Evolutionary conservation across 2,329 filamentous ascomycete genomes (phyloP).

Genomic region (Paecilomyces sp.): DNA sequence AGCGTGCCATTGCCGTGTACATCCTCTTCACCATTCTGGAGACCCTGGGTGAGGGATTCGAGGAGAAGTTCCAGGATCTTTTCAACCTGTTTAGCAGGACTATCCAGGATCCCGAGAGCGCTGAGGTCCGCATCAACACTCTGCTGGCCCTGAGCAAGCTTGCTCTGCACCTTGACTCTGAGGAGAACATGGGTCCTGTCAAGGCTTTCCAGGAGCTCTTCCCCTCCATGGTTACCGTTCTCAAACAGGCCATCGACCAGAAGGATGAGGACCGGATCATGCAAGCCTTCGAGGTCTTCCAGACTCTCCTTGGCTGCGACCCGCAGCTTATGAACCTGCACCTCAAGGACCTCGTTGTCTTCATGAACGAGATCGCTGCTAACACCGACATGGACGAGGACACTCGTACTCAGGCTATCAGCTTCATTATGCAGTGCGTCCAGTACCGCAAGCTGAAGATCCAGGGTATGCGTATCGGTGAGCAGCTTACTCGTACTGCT

Average conservation of each 20-base stretch:
- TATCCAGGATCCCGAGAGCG: slow-evolving; percentile 82
- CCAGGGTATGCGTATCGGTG: slow-evolving; percentile 79
- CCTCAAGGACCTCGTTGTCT: slow-evolving; percentile 81
- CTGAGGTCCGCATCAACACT: slow-evolving; percentile 90
- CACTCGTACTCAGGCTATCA: slow-evolving; percentile 79
- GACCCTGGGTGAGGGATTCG: slow-evolving; percentile 75
- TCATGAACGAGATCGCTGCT: slow-evolving; percentile 83
- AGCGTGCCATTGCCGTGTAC: slow-evolving; percentile 86
- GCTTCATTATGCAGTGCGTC: slow-evolving; percentile 88
- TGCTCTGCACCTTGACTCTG: slow-evolving; percentile 78
- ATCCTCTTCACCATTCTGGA: slow-evolving; percentile 90
- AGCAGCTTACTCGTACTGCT: slow-evolving; percentile 78
- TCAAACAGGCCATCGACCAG: slow-evolving; percentile 74
- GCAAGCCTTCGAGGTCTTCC: slow-evolving; percentile 93
- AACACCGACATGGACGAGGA: slow-evolving; percentile 77
- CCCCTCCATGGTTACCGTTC: slow-evolving; percentile 79
- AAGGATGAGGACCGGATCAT: slow-evolving; percentile 82
- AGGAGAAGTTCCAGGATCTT: slow-evolving; percentile 70
- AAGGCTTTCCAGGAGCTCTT: slow-evolving; percentile 71
- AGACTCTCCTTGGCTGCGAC: slow-evolving; percentile 87
- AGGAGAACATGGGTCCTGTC: slow-evolving; percentile 70
- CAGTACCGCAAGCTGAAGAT: slow-evolving; percentile 93
- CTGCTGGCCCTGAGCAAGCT: slow-evolving; percentile 83
- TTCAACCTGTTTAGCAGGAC: slow-evolving; percentile 79
- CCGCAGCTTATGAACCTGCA: slow-evolving; percentile 74